Base-by-base conservation (phyloP, 1,284 basidiomycete species). In the Cystobasidium pallidum region DNA sequence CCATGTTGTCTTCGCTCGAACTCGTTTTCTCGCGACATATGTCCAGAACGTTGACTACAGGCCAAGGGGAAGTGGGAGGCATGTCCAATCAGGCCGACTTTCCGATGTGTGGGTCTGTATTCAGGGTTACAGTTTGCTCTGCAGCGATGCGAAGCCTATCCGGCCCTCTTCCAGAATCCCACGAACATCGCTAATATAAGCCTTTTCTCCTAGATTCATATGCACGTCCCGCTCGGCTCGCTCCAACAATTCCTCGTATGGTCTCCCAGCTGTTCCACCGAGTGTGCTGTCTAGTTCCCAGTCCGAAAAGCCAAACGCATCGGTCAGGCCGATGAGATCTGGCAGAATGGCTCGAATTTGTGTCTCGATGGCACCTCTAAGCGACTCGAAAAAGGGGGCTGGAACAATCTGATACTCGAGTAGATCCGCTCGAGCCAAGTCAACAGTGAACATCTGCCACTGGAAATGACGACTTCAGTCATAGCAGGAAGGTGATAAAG, bases 261-360 rank as follows among this genome's bases (percentile, higher is more conserved):
- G 73, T 2, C 34, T 30, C 2, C 77, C 77, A 41, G 74, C 70
- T 24, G 66, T 52, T 2, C 52, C 36, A 6, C 75, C 77, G 47
- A 24, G 39, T n/a, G 58, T 87, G 86, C 87, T 88, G 75, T 89
- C 85, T 7, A 91, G 81, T 66, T 90, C 87, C 88, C 88, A 91
- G 77, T 92, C 89, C 0, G 86, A 84, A 78, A 89, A 89, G 0
- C 87, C 88, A 78, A 91, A 91, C 1, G 88, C 87, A 78, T 92
- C 90, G 17, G 85, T 87, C 43, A 92, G 80, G 0, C 86, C 88
- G 67, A 92, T 86, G 3, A 85, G 85, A 74, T 92, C 85, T 0
- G 88, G 88, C 2, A 91, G 79, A 10, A 92, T 77, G 52, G 84
- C 82, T 32, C 26, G 80, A 75, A 81, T 87, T 86, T 86, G 75